Conservation (phyloP, 1,139 yeast genomes). For the Candida glucosophila region DNA sequence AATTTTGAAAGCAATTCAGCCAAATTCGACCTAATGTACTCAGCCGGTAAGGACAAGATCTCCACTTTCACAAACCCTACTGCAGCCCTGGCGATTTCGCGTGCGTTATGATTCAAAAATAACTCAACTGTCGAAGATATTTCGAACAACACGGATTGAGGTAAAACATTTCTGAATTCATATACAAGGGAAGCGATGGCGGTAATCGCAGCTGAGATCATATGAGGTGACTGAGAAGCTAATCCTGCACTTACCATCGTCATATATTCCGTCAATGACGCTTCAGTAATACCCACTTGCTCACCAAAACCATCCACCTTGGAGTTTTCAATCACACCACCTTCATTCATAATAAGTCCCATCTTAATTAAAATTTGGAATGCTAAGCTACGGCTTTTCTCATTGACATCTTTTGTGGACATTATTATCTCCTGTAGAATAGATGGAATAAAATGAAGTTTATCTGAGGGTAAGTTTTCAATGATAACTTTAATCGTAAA, state of each 20-base stretch:
- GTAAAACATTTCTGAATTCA: conserved; percentile 66
- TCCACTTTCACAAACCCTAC: conserved; percentile 93
- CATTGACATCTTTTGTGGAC: conserved; percentile 90
- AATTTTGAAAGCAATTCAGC: conserved; percentile 59
- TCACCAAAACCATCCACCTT: conserved; percentile 63
- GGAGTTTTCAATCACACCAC: conserved; percentile 61
- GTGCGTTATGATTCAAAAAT: conserved; percentile 80
- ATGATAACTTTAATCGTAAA: conserved; percentile 56
- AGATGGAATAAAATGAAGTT: conserved; percentile 72
- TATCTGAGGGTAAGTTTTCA: conserved; percentile 50
- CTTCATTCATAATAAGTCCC: conserved; percentile 71
- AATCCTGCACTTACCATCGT: conserved; percentile 95
- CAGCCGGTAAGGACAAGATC: conserved; percentile 77
- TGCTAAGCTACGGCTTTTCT: conserved; percentile 79
- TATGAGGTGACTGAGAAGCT: conserved; percentile 88
- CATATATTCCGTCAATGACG: conserved; percentile 72
- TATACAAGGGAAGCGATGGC: conserved; percentile 81
- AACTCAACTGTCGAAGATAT: conserved; percentile 83
- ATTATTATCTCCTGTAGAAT: conserved; percentile 81
- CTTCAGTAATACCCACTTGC: conserved; percentile 52
- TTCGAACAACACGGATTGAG: conserved; percentile 54
- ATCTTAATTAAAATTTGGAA: conserved; percentile 68
- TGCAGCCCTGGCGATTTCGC: conserved; percentile 91
- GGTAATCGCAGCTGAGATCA: conserved; percentile 93
- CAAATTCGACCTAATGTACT: conserved; percentile 60